A percentile compares a stretch with the other conserved stretches of the same genome.
These are phyloP conservation scores for Lepiota subincarnata DNA, from an alignment of 768 basidiomycete genomes.

Conservation along the genomic window DNA sequence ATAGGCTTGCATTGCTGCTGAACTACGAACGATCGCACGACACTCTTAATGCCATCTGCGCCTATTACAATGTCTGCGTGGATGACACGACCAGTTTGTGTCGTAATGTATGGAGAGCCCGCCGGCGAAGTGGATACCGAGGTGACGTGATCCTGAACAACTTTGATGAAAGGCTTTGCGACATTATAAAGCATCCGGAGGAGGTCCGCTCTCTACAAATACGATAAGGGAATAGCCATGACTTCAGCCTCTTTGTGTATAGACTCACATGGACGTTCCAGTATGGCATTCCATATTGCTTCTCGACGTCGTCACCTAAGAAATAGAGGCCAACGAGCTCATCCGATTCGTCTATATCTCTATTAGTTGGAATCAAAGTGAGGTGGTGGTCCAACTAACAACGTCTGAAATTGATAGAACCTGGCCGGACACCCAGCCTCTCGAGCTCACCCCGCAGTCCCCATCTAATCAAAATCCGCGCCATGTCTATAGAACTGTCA, in stretches of 20 bases:
- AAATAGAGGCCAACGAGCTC: constrained; percentile 25
- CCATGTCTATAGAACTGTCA: constrained; percentile 21
- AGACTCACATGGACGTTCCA: constrained; percentile 34
- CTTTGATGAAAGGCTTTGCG: constrained; percentile 31
- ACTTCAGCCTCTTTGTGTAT: too few relatives aligned
- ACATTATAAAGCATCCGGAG: constrained; percentile 33
- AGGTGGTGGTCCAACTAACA: constrained; percentile 26
- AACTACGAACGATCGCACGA: constrained; percentile 43
- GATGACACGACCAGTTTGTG: constrained; percentile 40
- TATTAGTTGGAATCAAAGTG: not conserved
- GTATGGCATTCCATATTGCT: constrained; percentile 28
- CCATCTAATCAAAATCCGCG: constrained; percentile 46
- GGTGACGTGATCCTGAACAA: constrained; percentile 33
- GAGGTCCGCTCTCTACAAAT: constrained; percentile 46
- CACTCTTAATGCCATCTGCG: constrained; percentile 48
- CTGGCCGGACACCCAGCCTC: constrained; percentile 33
- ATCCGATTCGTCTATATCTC: constrained; percentile 24
- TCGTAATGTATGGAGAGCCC: constrained; percentile 27
- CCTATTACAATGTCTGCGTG: constrained; percentile 41
- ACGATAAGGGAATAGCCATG: too few relatives aligned
- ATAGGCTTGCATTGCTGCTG: constrained; percentile 41
- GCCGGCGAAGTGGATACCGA: constrained; percentile 16
- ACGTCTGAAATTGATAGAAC: constrained; percentile 35
- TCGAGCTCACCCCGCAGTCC: constrained; percentile 40
- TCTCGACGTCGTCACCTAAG: constrained; percentile 24